Conservation (phyloP, 2,329 filamentous ascomycete genomes). For the Teratosphaeria nubilosa region DNA sequence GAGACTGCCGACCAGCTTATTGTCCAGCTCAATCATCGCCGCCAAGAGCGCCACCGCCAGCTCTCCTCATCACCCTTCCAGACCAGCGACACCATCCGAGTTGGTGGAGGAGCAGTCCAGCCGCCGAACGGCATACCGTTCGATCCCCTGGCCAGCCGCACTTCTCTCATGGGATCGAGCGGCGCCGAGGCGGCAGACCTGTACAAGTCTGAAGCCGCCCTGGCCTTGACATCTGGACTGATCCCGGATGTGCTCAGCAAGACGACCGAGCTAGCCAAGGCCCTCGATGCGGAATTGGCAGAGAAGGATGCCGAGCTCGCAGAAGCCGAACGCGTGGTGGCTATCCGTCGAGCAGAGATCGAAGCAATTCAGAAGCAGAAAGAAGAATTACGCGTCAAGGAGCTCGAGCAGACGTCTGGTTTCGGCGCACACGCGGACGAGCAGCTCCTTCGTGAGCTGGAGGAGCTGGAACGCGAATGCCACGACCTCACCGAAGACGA, state of each 20-base stretch:
- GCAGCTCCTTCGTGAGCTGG: slow-evolving; percentile 22
- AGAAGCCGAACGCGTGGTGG: slow-evolving; percentile 38
- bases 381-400: slow-evolving; percentile 45
- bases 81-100: slow-evolving; percentile 4
- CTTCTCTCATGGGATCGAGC: neutral
- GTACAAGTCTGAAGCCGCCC: slow-evolving; percentile 36
- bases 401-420: slow-evolving; percentile 36
- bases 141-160: slow-evolving; percentile 15
- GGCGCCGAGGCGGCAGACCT: slow-evolving; percentile 15
- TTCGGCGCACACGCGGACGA: slow-evolving; percentile 26
- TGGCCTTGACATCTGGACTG: slow-evolving; percentile 55
- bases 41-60: slow-evolving; percentile 52
- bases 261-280: slow-evolving; percentile 32
- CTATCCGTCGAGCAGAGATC: slow-evolving; percentile 58
- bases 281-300: slow-evolving; percentile 63
- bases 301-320: slow-evolving; percentile 53
- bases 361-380: slow-evolving; percentile 43
- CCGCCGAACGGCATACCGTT: slow-evolving; percentile 15
- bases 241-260: slow-evolving; percentile 44
- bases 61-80: slow-evolving; percentile 60
- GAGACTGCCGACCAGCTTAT: slow-evolving; percentile 80
- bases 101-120: slow-evolving; percentile 19
- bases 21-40: slow-evolving; percentile 57
- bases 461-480: slow-evolving; percentile 32
- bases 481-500: slow-evolving; percentile 36